Conservation (phyloP, 768 basidiomycete species). For the Nidula microcarpa region DNA sequence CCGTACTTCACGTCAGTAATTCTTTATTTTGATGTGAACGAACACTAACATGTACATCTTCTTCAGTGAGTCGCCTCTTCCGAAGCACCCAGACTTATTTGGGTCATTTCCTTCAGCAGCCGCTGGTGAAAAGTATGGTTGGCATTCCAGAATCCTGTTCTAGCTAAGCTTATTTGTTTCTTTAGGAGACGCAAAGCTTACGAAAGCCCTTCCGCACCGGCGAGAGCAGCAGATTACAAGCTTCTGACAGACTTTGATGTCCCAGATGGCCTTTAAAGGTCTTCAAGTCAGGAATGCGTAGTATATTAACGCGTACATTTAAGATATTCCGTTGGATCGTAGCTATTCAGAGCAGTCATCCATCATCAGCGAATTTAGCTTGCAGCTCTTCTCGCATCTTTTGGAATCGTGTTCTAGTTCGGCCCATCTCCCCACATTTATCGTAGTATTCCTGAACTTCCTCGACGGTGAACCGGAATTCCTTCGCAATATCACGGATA, state of each 20-base stretch:
- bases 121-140: slow-evolving; percentile 86
- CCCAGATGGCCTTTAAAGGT: slow-evolving; percentile 19
- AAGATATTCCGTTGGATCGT: too few relatives aligned
- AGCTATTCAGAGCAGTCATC: too few relatives aligned
- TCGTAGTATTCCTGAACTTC: slow-evolving; percentile 82
- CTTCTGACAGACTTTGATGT: slow-evolving; percentile 62
- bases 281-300: not conserved
- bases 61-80: slow-evolving; percentile 83
- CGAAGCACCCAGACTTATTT: slow-evolving; percentile 96
- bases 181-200: slow-evolving; percentile 72
- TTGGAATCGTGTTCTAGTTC: slow-evolving; percentile 62
- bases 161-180: slow-evolving; percentile 3
- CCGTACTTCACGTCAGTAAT: slow-evolving; percentile 80
- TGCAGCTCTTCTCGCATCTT: slow-evolving; percentile 57
- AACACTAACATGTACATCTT: not conserved
- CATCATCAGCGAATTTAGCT: slow-evolving; percentile 31
- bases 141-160: too few relatives aligned
- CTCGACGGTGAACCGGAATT: slow-evolving; percentile 67
- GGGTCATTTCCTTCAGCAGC: slow-evolving; percentile 94
- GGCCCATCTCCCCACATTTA: slow-evolving; percentile 65
- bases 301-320: not conserved
- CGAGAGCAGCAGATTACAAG: slow-evolving; percentile 66
- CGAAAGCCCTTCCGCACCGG: slow-evolving; percentile 78
- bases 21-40: too few relatives aligned
- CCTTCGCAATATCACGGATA: slow-evolving; percentile 62